phyloP scores from a whole-genome alignment of 306 rosid genomes.

The Hippophae tibetana region DNA sequence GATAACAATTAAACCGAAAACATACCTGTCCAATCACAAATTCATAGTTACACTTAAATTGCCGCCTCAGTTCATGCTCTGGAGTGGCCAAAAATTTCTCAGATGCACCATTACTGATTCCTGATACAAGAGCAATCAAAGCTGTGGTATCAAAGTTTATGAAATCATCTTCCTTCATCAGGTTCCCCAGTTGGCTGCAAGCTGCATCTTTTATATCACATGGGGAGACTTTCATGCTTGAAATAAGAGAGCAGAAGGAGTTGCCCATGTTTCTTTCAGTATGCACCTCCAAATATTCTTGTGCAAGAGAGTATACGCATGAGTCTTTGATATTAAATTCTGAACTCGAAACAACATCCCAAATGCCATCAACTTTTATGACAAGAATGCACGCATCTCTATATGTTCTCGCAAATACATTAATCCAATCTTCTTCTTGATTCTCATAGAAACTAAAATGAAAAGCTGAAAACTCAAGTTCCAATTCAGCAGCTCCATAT shows the following conservation, averaged over 20 bases:
- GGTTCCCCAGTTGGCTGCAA: constrained; percentile 7
- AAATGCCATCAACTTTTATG: constrained; percentile 30
- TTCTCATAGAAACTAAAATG: constrained; percentile 41
- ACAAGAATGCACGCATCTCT: constrained; percentile 47
- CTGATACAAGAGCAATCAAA: constrained; percentile 77
- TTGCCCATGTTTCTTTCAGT: constrained; percentile 21
- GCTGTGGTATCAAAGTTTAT: constrained; percentile 87
- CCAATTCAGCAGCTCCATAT: constrained; percentile 46
- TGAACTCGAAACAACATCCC: constrained; percentile 15
- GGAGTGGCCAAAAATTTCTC: constrained; percentile 64
- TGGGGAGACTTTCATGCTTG: constrained; percentile 31
- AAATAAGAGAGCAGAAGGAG: constrained; percentile 35
- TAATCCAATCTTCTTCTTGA: constrained; percentile 54
- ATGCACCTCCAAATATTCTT: constrained; percentile 16
- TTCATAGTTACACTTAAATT: constrained; percentile 76
- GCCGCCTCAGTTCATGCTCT: constrained; percentile 58
- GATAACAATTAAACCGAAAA: constrained; percentile 7
- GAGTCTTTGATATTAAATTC: constrained; percentile 19
- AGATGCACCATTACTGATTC: constrained; percentile 70
- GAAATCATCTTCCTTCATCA: constrained; percentile 31
- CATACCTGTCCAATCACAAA: constrained; percentile 80
- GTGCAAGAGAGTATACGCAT: constrained; percentile 16
- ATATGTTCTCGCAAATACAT: constrained; percentile 45
- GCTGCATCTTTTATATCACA: constrained; percentile 14
- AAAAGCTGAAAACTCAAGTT: constrained; percentile 38